phyloP scores from a whole-genome alignment of 768 basidiomycete genomes.

The Lentinula lateritia region DNA sequence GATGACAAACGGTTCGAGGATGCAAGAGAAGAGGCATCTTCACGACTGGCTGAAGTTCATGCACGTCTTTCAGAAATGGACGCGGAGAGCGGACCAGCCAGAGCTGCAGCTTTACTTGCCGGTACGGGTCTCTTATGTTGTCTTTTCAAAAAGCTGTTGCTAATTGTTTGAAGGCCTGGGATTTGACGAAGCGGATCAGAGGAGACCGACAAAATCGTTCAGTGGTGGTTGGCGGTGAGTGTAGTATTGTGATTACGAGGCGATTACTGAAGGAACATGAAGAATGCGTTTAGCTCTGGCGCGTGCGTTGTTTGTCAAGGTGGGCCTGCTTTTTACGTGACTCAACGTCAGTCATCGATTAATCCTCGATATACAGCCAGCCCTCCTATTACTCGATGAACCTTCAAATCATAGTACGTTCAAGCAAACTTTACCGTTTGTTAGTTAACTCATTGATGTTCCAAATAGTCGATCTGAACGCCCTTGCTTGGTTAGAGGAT shows the following conservation, averaged over 20 bases:
- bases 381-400: conserved; percentile 6
- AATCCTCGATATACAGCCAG: neutral
- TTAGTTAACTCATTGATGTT: conserved; percentile 38
- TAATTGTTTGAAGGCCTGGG: conserved; percentile 62
- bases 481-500: conserved; percentile 96
- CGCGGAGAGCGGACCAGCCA: conserved; percentile 92
- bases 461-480: conserved; percentile 78
- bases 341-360: neutral
- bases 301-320: conserved; percentile 94
- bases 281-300: conserved; percentile 97
- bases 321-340: conserved; percentile 14
- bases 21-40: conserved; percentile 78
- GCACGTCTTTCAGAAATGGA: conserved; percentile 94
- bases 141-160: neutral
- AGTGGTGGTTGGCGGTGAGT: conserved; percentile 91
- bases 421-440: conserved; percentile 63
- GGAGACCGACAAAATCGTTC: conserved; percentile 77
- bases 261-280: conserved; percentile 4
- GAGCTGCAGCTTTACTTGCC: conserved; percentile 85
- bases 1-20: conserved; percentile 82
- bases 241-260: neutral
- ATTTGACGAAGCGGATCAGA: conserved; percentile 85
- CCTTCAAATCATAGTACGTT: conserved; percentile 35
- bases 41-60: conserved; percentile 85
- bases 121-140: conserved; percentile 36